These are phyloP conservation scores for Populus tremula DNA, from an alignment of 345 rosid species.

Conservation along the genomic window DNA sequence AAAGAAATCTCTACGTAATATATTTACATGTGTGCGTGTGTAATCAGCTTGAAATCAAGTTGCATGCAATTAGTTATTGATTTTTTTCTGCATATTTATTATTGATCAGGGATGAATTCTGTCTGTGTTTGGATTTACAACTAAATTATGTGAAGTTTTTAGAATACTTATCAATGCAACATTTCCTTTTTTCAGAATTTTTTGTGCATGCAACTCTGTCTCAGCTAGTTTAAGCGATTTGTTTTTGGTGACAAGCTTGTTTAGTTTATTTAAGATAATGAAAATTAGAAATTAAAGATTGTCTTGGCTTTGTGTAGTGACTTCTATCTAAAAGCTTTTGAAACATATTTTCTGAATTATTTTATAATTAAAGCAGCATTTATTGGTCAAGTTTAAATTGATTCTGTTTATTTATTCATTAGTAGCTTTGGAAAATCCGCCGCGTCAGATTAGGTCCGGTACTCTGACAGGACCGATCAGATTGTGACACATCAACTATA, in stretches of 20 bases:
- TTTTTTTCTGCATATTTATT: neutral
- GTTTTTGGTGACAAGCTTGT: neutral
- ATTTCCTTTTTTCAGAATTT: neutral
- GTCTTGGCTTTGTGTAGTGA: neutral
- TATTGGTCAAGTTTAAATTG: neutral
- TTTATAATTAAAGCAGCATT: neutral
- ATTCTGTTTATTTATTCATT: neutral
- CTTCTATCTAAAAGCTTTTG: neutral
- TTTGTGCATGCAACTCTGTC: neutral
- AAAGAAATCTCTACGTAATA: neutral
- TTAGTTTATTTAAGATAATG: neutral
- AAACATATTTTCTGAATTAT: slow-evolving; percentile 1
- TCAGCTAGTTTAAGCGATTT: neutral
- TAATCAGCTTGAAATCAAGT: slow-evolving; percentile 1
- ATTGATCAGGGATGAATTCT: neutral
- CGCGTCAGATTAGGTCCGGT: neutral
- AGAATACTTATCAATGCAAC: neutral
- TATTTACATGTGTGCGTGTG: neutral
- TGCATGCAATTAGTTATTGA: neutral
- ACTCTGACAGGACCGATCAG: neutral
- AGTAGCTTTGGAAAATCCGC: slow-evolving; percentile 28
- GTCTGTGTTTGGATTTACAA: neutral
- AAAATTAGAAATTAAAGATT: neutral
- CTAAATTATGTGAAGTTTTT: neutral
- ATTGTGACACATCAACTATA: neutral